A percentile compares a stretch with the other conserved stretches of the same genome.
Evolutionary conservation across 768 basidiomycete species (phyloP).

Genomic region (Mycena amicta): DNA sequence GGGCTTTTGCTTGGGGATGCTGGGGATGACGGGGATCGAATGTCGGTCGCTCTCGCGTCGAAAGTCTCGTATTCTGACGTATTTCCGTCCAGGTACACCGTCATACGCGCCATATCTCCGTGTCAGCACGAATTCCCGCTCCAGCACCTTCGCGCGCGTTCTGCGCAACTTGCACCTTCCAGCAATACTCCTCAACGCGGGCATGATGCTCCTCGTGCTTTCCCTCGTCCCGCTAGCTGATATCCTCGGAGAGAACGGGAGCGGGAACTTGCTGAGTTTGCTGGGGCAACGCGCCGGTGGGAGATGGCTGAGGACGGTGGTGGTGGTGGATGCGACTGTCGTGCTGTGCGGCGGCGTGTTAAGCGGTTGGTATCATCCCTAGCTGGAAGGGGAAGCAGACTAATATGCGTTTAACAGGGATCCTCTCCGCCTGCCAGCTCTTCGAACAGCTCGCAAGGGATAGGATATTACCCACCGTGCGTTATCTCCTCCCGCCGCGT

Average conservation of each 20-base stretch:
- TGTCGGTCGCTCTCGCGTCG: too few species aligned
- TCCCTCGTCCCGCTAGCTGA: slow-evolving; percentile 57
- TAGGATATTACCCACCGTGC: slow-evolving; percentile 53
- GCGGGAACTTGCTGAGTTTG: slow-evolving; percentile 65
- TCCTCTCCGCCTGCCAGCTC: slow-evolving; percentile 60
- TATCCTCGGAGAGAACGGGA: slow-evolving; percentile 32
- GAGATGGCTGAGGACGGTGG: slow-evolving; percentile 63
- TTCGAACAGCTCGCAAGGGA: slow-evolving; percentile 61
- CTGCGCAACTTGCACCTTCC: too few species aligned
- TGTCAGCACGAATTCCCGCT: too few species aligned
- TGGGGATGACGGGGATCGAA: too few species aligned
- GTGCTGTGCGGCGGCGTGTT: slow-evolving; percentile 75
- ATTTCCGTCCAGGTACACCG: too few species aligned
- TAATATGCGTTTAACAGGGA: slow-evolving; percentile 46
- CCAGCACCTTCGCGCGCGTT: too few species aligned
- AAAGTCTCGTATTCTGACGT: too few species aligned
- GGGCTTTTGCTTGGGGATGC: too few species aligned
- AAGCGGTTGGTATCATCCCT: slow-evolving; percentile 45
- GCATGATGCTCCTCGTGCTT: slow-evolving; percentile 60
- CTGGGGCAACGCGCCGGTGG: slow-evolving; percentile 59
- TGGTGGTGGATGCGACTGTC: slow-evolving; percentile 69
- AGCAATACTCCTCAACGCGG: slow-evolving; percentile 57
- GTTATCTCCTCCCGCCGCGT: too few species aligned
- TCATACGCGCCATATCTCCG: too few species aligned
- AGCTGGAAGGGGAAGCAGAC: slow-evolving; percentile 1